phyloP scores from a whole-genome alignment of 768 basidiomycete genomes.

The Tulasnella sp. region DNA sequence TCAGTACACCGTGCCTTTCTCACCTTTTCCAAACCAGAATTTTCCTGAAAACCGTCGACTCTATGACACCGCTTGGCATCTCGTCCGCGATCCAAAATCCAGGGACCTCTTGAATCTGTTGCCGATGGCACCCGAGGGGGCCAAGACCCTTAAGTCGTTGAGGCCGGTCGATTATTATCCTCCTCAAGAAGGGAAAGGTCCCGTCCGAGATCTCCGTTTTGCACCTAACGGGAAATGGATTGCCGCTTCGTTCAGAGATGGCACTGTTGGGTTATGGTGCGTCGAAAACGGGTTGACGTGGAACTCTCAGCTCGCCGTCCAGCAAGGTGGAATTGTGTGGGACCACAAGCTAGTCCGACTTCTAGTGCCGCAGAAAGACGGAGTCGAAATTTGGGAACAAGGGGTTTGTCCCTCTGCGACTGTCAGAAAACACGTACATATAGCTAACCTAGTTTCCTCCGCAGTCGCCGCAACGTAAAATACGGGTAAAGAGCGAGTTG shows the following conservation, averaged over 20 bases:
- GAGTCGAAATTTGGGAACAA: constrained; percentile 69
- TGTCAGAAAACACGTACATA: neutral
- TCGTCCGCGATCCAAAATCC: constrained; percentile 34
- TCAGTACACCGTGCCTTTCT: neutral
- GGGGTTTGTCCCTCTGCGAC: constrained; percentile 51
- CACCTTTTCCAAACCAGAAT: neutral
- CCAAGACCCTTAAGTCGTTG: constrained; percentile 58
- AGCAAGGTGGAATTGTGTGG: constrained; percentile 69
- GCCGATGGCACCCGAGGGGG: constrained; percentile 16
- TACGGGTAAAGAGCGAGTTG: constrained; percentile 58
- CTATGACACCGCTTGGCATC: neutral
- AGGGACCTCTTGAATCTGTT: constrained; percentile 59
- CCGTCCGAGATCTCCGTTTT: constrained; percentile 74
- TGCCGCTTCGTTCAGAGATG: constrained; percentile 65
- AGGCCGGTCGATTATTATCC: constrained; percentile 58
- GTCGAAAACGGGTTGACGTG: constrained; percentile 53
- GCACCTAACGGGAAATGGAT: constrained; percentile 74
- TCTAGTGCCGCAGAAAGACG: constrained; percentile 64
- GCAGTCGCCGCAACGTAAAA: constrained; percentile 67
- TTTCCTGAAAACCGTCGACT: neutral
- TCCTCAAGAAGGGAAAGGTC: constrained; percentile 63
- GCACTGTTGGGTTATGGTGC: constrained; percentile 13
- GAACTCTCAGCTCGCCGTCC: constrained; percentile 64
- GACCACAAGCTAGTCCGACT: constrained; percentile 73
- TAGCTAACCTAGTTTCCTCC: neutral